Base-by-base conservation (phyloP, 441 rosid genomes). In the Erysimum cheiri region DNA sequence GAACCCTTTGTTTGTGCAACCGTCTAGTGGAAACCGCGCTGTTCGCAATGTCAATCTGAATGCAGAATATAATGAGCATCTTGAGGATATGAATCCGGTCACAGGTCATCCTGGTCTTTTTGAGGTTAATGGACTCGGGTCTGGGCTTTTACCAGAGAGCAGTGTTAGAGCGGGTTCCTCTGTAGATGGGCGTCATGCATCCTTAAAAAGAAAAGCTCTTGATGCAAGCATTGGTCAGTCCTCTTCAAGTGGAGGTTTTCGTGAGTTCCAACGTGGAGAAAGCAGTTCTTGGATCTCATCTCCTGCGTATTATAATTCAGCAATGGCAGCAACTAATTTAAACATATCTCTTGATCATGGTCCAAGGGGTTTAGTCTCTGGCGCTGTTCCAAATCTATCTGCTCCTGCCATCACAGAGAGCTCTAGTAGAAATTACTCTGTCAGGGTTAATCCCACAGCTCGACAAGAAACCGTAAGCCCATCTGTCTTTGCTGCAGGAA, bases 191-290 rank as follows among this genome's bases (percentile, higher is more conserved):
- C 82, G 80, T 2, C 95, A 85, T 35, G 69, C 77, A 43, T 83
- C 92, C 28, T 80, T 91, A 80, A 94, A 94, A 82, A 87, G 99
- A 77, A 94, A 92, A 82, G 87, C 94, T 47, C 70, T 83, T 56
- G 98, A 85, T 69, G 88, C 82, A 15, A 80, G 82, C 71, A 64
- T 80, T 50, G 96, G 88, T 14, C 91, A 86, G 75, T 82, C 94
- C 60, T 92, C 97, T 40, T 43, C 72, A 5, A 76, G 73, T 50
- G 90, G 82, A 56, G 83, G 79, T 69, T 86, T 83, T 60, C 80
- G 80, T 78, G 85, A 82, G 74, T 72, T 88, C 54, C 91, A 83
- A 52, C 56, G 61, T 59, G 73, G 87, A 52, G 98, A 87, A 63
- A 67, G 81, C 72, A 82, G 83, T 75, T 74, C 81, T 7, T 80